Conservation (phyloP, 2,329 filamentous ascomycete species). For the Hypoxylon sp. region DNA sequence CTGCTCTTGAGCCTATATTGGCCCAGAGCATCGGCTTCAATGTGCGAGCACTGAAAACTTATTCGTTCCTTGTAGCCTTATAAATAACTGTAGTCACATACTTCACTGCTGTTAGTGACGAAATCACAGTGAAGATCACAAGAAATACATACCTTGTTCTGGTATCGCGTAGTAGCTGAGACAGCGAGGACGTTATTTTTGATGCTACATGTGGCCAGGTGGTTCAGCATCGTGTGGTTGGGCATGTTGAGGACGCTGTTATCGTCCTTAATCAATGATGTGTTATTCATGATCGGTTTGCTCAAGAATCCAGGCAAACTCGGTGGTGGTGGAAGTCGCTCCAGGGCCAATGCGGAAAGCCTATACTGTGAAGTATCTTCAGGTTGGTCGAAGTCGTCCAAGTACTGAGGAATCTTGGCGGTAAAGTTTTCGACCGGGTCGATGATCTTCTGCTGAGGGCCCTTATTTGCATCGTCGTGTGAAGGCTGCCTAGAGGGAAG, state of each 20-base stretch:
- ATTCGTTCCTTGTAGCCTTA: constrained; percentile 77
- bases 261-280: constrained; percentile 94
- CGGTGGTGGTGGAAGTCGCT: constrained; percentile 83
- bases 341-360: constrained; percentile 76
- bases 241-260: constrained; percentile 97
- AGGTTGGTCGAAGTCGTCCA: constrained; percentile 84
- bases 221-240: constrained; percentile 96
- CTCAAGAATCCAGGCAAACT: constrained; percentile 88
- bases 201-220: constrained; percentile 96
- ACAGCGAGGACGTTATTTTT: constrained; percentile 96
- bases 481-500: constrained; percentile 47
- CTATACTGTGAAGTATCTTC: constrained; percentile 80
- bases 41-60: constrained; percentile 4
- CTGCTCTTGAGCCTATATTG: too few species aligned
- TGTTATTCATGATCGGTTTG: constrained; percentile 93
- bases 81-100: constrained; percentile 98
- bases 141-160: constrained; percentile 75
- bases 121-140: constrained; percentile 48
- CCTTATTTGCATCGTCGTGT: constrained; percentile 54
- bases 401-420: constrained; percentile 80
- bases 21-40: too few species aligned
- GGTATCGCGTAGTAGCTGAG: constrained; percentile 96
- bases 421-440: constrained; percentile 70
- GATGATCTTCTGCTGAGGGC: constrained; percentile 63
- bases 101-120: constrained; percentile 57